These are phyloP conservation scores for Areca catechu DNA, from an alignment of 176 grass and related monocot genomes.

Conservation along the genomic window DNA sequence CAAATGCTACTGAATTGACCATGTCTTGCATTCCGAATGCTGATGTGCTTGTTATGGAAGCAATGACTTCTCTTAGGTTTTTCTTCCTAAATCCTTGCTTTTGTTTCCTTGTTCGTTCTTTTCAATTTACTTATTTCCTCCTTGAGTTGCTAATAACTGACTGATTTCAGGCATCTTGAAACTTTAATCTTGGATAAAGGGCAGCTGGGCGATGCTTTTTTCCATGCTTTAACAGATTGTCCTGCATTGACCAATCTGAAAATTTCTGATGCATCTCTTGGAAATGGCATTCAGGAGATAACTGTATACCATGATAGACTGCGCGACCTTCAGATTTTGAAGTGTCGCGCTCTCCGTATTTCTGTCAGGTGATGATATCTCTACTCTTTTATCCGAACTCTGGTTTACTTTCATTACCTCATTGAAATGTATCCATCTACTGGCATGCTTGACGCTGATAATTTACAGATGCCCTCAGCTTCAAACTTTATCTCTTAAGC, in stretches of 20 bases:
- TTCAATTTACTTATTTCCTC: slow-evolving; percentile 8
- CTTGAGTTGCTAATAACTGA: background rate
- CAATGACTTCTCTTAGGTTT: slow-evolving; percentile 72
- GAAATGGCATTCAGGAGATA: slow-evolving; percentile 69
- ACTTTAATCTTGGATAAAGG: slow-evolving; percentile 64
- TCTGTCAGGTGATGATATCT: slow-evolving; percentile 59
- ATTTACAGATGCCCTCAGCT: slow-evolving; percentile 68
- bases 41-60: slow-evolving; percentile 58
- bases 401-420: too few relatives aligned
- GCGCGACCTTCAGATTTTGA: slow-evolving; percentile 62
- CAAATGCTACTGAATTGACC: slow-evolving; percentile 59
- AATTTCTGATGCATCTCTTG: slow-evolving; percentile 69
- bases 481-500: slow-evolving; percentile 54
- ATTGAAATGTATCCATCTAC: background rate
- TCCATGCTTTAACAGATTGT: slow-evolving; percentile 45
- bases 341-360: slow-evolving; percentile 71
- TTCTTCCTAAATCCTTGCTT: background rate
- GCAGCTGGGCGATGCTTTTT: slow-evolving; percentile 67
- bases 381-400: background rate
- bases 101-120: background rate
- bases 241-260: slow-evolving; percentile 55
- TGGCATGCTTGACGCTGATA: slow-evolving; percentile 18
- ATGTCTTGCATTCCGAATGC: slow-evolving; percentile 56
- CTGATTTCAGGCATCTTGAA: slow-evolving; percentile 55
- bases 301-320: slow-evolving; percentile 76